Evolutionary conservation across 2,329 filamentous ascomycete genomes (phyloP).

Genomic region (Paecilomyces niveus): DNA sequence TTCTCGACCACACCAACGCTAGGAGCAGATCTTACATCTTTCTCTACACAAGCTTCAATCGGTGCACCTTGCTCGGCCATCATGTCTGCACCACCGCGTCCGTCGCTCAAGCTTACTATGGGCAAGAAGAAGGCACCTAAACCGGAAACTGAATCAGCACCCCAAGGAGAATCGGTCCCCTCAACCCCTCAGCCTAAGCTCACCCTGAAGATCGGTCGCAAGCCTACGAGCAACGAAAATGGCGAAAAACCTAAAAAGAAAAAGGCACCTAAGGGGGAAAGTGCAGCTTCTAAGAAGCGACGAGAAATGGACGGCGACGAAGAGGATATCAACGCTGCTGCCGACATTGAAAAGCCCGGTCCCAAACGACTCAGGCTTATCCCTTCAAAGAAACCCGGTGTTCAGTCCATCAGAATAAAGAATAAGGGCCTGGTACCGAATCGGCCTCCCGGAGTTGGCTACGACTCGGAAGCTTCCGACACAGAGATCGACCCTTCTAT

Average conservation of each 20-base stretch:
- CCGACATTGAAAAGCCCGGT: conserved; percentile 15
- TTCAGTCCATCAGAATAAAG: conserved; percentile 52
- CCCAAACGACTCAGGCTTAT: conserved; percentile 34
- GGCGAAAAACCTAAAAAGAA: conserved; percentile 26
- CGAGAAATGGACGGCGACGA: conserved; percentile 24
- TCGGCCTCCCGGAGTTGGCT: conserved; percentile 75
- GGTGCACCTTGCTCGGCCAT: conserved; percentile 3
- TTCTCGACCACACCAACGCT: background rate
- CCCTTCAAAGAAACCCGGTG: conserved; percentile 28
- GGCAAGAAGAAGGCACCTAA: conserved; percentile 28
- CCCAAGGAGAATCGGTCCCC: conserved; percentile 12
- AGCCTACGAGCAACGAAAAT: conserved; percentile 13
- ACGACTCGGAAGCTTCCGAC: conserved; percentile 93
- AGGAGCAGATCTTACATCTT: background rate
- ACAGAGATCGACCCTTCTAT: conserved; percentile 79
- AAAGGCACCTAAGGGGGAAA: conserved; percentile 13
- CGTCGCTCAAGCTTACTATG: conserved; percentile 36
- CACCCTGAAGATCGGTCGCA: conserved; percentile 33
- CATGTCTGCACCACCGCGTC: conserved; percentile 30
- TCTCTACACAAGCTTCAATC: background rate
- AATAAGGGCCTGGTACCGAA: conserved; percentile 61
- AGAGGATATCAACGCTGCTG: conserved; percentile 11
- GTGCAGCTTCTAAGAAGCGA: conserved; percentile 28
- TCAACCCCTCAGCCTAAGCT: conserved; percentile 30
- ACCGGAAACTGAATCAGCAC: conserved; percentile 8